Conservation (phyloP, 257 asterid genomes). For the Fraxinus americana region DNA sequence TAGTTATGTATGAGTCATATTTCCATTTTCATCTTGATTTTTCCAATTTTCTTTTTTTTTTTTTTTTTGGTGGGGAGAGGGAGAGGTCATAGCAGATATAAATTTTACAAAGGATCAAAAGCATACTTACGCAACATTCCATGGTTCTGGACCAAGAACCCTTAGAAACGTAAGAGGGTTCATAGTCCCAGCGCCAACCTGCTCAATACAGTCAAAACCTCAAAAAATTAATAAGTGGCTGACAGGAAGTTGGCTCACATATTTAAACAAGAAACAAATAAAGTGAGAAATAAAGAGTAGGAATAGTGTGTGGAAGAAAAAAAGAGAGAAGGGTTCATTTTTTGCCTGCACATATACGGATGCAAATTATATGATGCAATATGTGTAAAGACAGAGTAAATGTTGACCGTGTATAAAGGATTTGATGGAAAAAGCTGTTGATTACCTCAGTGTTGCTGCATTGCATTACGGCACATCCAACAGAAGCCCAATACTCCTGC, state of each 20-base stretch:
- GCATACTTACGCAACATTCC: slow-evolving; percentile 96
- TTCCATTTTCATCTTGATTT: background rate
- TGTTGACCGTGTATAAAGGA: slow-evolving; percentile 8
- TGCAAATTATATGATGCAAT: background rate
- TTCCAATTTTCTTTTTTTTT: background rate
- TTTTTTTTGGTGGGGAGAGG: background rate
- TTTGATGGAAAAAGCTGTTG: background rate
- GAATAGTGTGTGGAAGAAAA: background rate
- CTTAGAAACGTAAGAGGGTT: slow-evolving; percentile 92
- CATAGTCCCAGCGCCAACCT: slow-evolving; percentile 99
- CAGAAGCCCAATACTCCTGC: slow-evolving; percentile 99
- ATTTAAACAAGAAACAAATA: background rate
- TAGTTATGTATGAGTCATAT: background rate
- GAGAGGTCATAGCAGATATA: background rate
- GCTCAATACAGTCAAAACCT: slow-evolving; percentile 38
- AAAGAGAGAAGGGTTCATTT: background rate
- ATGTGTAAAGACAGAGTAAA: background rate
- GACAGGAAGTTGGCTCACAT: slow-evolving; percentile 10
- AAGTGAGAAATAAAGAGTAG: background rate
- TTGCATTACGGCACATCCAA: slow-evolving; percentile 98
- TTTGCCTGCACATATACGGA: background rate
- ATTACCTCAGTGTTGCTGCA: slow-evolving; percentile 98
- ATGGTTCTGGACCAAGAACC: slow-evolving; percentile 98
- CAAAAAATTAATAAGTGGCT: slow-evolving; percentile 25
- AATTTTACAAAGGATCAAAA: slow-evolving; percentile 16